A percentile compares a stretch with the other conserved stretches of the same genome.
Evolutionary conservation across 495 filamentous ascomycete species (phyloP).

Genomic region (Bathelium albidoporum): DNA sequence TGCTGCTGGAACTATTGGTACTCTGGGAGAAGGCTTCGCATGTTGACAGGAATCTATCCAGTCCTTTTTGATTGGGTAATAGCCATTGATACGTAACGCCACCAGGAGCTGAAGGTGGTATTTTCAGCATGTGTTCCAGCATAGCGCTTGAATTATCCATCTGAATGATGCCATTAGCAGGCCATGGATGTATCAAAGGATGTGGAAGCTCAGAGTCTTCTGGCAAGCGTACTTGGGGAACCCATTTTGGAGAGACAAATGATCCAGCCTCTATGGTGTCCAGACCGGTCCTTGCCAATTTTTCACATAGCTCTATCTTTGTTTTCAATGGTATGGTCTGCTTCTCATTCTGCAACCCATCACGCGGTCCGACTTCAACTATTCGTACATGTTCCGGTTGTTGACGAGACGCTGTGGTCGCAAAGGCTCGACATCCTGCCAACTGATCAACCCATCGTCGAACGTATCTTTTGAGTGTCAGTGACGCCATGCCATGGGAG

Average conservation of each 20-base stretch:
- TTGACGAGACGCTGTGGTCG: not conserved
- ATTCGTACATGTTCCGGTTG: constrained; percentile 45
- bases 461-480: not conserved
- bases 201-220: not conserved
- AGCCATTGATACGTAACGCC: constrained; percentile 88
- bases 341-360: constrained; percentile 96
- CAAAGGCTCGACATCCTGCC: not conserved
- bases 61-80: constrained; percentile 75
- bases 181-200: not conserved
- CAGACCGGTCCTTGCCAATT: constrained; percentile 75
- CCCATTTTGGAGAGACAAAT: constrained; percentile 96
- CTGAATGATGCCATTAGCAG: constrained; percentile 34
- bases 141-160: constrained; percentile 89
- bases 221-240: constrained; percentile 62
- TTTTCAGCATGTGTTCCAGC: constrained; percentile 57
- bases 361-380: constrained; percentile 87
- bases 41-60: constrained; percentile 46
- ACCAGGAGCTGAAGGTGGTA: constrained; percentile 45
- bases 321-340: constrained; percentile 65
- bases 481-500: not conserved
- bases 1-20: constrained; percentile 20
- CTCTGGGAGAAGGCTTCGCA: constrained; percentile 31
- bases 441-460: not conserved
- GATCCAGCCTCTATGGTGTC: constrained; percentile 86
- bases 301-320: constrained; percentile 74